Evolutionary conservation across 129 eudicot genomes (phyloP), one percentile per base, ranked within the genome.

Genomic region (Flaveria ramosissima): DNA sequence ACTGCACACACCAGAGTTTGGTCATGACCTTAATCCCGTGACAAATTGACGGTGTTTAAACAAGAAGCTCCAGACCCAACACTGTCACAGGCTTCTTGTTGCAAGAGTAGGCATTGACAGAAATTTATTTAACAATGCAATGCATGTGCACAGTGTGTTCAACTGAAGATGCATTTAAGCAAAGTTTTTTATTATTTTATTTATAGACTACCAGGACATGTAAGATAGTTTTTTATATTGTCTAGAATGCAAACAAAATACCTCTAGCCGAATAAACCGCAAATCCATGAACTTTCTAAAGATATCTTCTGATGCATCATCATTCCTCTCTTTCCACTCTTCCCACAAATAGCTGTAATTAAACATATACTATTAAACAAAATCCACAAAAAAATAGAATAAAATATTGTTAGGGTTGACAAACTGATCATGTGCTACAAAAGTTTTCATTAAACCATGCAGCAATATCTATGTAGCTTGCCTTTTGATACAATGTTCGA

Each of bases 321-420:
- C 17, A 46, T 66, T 71, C 59, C 90, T 84, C 75, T 81, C 90
- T 80, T 81, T 91, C 97, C 97, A 91, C 82, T 91, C 97, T 80
- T 88, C 92, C 78, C 43, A 85, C 21, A 91, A 73, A 84, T 86
- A 91, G 72, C 97, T 91, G 89, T 2, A 68, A 14, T 6, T 57
- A 57, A 69, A 57, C 61, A 70, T 12, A 70, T 41, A 66, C 43
- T 63, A 48, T 53, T 39, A n/a, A 77, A 42, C 11, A 17, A 68
- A 14, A 56, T 26, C 39, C 45, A 68, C 16, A 72, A 16, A n/a
- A 30, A 50, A 27, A 10, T n/a, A 71, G 13, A 64, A 1, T 30
- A 36, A 20, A 41, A 52, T 17, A 30, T 51, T n/a, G 36, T 53
- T 20, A 57, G 64, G 15, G 32, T 8, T 23, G 30, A 8, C 30